These are phyloP conservation scores for Candida qinlingensis DNA, from an alignment of 805 yeast genomes.

Conservation along the genomic window DNA sequence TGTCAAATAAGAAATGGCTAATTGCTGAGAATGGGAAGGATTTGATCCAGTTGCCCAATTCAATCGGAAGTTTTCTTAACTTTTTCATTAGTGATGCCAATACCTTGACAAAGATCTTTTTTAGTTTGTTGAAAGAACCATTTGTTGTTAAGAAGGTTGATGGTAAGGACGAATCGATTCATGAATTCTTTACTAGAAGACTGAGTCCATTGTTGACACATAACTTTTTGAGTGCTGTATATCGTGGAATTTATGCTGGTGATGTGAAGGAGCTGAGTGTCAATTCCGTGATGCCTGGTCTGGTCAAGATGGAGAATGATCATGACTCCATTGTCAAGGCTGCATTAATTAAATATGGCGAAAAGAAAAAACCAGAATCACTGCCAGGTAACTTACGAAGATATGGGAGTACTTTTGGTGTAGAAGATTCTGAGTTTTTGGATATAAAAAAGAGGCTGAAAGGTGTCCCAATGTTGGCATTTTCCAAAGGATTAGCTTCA, in stretches of 20 bases:
- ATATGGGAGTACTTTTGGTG: conserved; percentile 38
- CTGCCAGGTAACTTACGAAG: conserved; percentile 27
- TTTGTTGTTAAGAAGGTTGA: conserved; percentile 30
- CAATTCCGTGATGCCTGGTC: conserved; percentile 47
- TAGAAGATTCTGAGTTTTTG: conserved; percentile 35
- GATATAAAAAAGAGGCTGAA: conserved; percentile 32
- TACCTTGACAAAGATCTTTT: conserved; percentile 39
- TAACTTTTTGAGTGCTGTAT: conserved; percentile 71
- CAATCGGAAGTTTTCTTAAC: conserved; percentile 28
- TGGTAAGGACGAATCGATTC: conserved; percentile 64
- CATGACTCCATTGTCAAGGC: conserved; percentile 55
- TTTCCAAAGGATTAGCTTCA: conserved; percentile 51
- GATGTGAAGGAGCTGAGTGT: conserved; percentile 66
- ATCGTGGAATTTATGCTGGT: conserved; percentile 92
- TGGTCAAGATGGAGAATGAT: conserved; percentile 53
- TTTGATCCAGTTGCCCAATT: conserved; percentile 51
- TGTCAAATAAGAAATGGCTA: conserved; percentile 70
- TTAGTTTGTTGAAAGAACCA: conserved; percentile 47
- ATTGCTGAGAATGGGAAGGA: conserved; percentile 37
- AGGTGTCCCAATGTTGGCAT: conserved; percentile 55
- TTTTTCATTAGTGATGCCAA: conserved; percentile 31
- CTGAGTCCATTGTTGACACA: conserved; percentile 51
- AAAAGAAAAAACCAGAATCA: conserved; percentile 2
- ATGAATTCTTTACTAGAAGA: conserved; percentile 59
- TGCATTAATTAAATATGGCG: conserved; percentile 26